phyloP scores from a whole-genome alignment of 164 flowering plant genomes.

The Euptelea pleiosperma region DNA sequence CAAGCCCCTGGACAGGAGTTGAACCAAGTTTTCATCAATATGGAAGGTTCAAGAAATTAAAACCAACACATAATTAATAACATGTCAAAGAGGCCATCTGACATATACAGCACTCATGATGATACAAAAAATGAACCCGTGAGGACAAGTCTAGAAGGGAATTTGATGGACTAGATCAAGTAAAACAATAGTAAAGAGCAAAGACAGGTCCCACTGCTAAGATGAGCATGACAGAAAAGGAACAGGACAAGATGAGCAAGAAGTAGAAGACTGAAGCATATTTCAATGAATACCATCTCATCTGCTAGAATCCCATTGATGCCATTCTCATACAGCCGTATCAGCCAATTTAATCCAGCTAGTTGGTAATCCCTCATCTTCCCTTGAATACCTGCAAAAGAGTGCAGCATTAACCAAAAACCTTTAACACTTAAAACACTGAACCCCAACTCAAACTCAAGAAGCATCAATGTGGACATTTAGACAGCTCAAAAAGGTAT shows the following conservation, averaged over 20 bases:
- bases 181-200: not conserved
- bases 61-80: not conserved
- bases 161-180: not conserved
- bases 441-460: no score
- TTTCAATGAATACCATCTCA: constrained; percentile 70
- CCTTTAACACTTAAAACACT: no score
- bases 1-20: constrained; percentile 72
- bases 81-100: not conserved
- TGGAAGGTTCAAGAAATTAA: not conserved
- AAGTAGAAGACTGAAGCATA: not conserved
- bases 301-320: constrained; percentile 99
- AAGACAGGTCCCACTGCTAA: constrained; percentile 1
- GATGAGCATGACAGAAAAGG: not conserved
- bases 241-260: not conserved
- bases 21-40: constrained; percentile 1
- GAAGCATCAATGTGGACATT: no score
- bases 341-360: constrained; percentile 98
- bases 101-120: not conserved
- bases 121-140: not conserved
- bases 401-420: constrained; percentile 10
- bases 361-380: constrained; percentile 99
- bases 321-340: constrained; percentile 95
- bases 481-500: no score
- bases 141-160: not conserved
- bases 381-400: constrained; percentile 83